phyloP scores from a whole-genome alignment of 164 flowering plant genomes.

The Vitis labrusca region DNA sequence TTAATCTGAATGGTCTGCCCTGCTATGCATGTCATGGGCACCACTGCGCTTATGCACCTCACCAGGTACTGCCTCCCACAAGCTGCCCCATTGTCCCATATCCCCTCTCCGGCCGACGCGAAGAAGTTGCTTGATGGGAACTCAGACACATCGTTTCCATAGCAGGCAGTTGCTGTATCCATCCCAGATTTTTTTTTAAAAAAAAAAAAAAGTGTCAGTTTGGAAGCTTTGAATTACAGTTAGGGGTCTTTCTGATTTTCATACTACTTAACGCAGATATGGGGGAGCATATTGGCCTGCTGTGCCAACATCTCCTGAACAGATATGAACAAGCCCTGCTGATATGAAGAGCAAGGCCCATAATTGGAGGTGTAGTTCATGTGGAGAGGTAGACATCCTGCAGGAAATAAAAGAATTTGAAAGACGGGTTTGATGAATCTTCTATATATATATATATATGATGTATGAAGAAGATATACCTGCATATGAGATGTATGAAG shows the following conservation, averaged over 20 bases:
- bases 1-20: constrained; percentile 30
- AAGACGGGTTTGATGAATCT: too few relatives aligned
- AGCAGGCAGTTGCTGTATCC: constrained; percentile 47
- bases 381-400: too few relatives aligned
- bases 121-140: constrained; percentile 41
- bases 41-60: constrained; percentile 37
- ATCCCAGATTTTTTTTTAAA: not conserved
- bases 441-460: too few relatives aligned
- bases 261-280: constrained; percentile 37
- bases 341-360: not conserved
- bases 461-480: too few relatives aligned
- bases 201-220: not conserved
- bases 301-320: constrained; percentile 40
- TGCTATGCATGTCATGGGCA: constrained; percentile 23
- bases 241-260: too few relatives aligned
- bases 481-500: too few relatives aligned
- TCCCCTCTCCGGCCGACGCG: constrained; percentile 51
- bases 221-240: too few relatives aligned
- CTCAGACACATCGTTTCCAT: constrained; percentile 27
- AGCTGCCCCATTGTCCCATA: constrained; percentile 63
- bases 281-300: constrained; percentile 42
- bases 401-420: too few relatives aligned
- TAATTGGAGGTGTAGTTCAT: not conserved
- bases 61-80: constrained; percentile 48
- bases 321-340: constrained; percentile 5